phyloP scores from a whole-genome alignment of 495 filamentous ascomycete species.

The Penicillium antarcticum region DNA sequence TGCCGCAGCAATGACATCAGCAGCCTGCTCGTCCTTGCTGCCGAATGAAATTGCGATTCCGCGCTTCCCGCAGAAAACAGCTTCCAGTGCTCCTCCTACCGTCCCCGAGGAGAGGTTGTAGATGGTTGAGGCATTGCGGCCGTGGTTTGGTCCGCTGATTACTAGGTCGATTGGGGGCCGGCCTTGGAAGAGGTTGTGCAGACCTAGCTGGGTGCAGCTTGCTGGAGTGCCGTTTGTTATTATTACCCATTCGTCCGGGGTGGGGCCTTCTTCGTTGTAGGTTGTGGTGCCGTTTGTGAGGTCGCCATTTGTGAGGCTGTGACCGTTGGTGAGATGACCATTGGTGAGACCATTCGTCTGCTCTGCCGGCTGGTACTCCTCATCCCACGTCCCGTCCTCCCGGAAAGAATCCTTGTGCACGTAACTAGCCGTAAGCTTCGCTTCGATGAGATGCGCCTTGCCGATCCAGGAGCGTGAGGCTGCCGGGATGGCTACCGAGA shows the following conservation, averaged over 20 bases:
- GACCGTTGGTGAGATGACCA: too few relatives aligned
- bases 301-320: too few relatives aligned
- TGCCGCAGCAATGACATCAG: conserved; percentile 65
- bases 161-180: conserved; percentile 78
- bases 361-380: conserved; percentile 5
- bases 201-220: conserved; percentile 82
- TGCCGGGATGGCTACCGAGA: conserved; percentile 90
- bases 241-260: conserved; percentile 69
- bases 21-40: conserved; percentile 69
- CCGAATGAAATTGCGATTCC: conserved; percentile 85
- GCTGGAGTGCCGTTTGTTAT: conserved; percentile 81
- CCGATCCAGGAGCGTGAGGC: conserved; percentile 95
- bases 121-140: conserved; percentile 87
- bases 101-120: conserved; percentile 88
- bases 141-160: conserved; percentile 90
- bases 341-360: conserved; percentile 27
- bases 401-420: conserved; percentile 64
- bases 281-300: too few relatives aligned
- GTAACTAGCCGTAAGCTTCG: conserved; percentile 76
- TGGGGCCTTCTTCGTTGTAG: too few relatives aligned
- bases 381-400: conserved; percentile 49
- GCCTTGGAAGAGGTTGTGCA: conserved; percentile 80
- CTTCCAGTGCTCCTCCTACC: conserved; percentile 88
- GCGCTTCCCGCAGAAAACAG: conserved; percentile 71
- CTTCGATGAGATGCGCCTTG: conserved; percentile 91